Base-by-base conservation (phyloP, 2,329 filamentous ascomycete species). In the Beauveria varroae region DNA sequence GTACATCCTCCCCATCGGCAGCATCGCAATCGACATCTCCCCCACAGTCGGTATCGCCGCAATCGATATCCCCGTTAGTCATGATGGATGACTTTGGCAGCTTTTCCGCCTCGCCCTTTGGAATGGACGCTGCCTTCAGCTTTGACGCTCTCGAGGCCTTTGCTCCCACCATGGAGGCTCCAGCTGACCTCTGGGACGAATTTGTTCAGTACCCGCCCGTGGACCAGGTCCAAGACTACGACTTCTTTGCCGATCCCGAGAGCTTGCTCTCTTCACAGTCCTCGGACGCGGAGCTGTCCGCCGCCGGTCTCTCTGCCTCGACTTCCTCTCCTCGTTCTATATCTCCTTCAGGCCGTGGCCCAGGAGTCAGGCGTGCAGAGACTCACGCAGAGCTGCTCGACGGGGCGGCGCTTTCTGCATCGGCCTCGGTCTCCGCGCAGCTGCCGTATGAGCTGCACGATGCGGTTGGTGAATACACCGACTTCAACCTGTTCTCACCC, bases 401-500 rank as follows among this genome's bases (percentile, higher is more conserved):
- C 8, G 37, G 34, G 30, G 26, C n/a, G 22, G 46, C 22, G 5
- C 22, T 34, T 28, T 1, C 43, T 37, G 34, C 50, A 37, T 10
- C 46, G 43, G 52, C 41, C 30, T 20, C 55, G 40, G 49, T 59
- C 12, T 64, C 68, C 16, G 62, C 64, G 10, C 55, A 54, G 20
- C 72, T 80, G 20, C 78, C 78, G 9, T 81, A 79, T 67, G 71
- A 79, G 62, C 60, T 61, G 59, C 62, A 43, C 8, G 54, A 55
- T 8, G 34, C 34, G 5, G 24, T 53, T 50, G 67, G 43, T 63
- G 73, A 79, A 70, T 84, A 84, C 66, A 71, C 76, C 65, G 81
- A 84, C 73, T 84, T 84, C 73, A 80, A 78, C 67, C 76, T 84
- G 18, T 84, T 78, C 73, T 84, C 81, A 55, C 81, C 81, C 3